Base-by-base conservation (phyloP, 257 asterid species). In the Solanum raphanifolium region DNA sequence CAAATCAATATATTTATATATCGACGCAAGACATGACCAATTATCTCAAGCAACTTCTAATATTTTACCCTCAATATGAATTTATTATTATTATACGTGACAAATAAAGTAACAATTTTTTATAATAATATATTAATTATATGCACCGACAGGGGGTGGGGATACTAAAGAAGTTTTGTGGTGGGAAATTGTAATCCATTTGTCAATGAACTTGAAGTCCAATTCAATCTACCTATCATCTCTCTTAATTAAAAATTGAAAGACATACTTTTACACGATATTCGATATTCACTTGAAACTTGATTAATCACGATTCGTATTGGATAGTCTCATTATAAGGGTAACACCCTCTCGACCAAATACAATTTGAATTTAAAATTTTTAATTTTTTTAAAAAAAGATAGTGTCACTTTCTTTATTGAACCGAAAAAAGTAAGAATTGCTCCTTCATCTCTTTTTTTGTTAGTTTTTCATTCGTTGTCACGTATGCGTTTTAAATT, bases 261-360 rank as follows among this genome's bases (percentile, higher is more conserved):
- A 21, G 25, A 60, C 5, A 21, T 60, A 9, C 2, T 9, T 60
- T 60, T 23, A 62, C 29, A 2, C 9, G 9, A 1, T 66, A 13
- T 11, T 66, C 5, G 9, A 66, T 66, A 66, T 66, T 13, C 4
- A 6, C 0, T 12, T 66, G 0, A 25, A 66, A 25, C 2, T 66
- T 25, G 0, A 66, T 66, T 25, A 62, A 62, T n/a, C 4, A 10
- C 1, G 0, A 62, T n/a, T 10, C 0, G 0, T 25, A 66, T 66
- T 0, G 4, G 7, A 66, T 66, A 66, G 2, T 25, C 5, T 66
- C 0, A 66, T 25, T 4, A 3, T 8, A 11, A 23, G 13, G 20
- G 5, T 25, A 66, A 66, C 7, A 2, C 7, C 1, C 1, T 66
- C 4, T 12, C 2, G 5, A 66, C 0, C 0, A 25, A 5, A 65